phyloP scores from a whole-genome alignment of 495 filamentous ascomycete species.

The Penicillium egyptiacum region DNA sequence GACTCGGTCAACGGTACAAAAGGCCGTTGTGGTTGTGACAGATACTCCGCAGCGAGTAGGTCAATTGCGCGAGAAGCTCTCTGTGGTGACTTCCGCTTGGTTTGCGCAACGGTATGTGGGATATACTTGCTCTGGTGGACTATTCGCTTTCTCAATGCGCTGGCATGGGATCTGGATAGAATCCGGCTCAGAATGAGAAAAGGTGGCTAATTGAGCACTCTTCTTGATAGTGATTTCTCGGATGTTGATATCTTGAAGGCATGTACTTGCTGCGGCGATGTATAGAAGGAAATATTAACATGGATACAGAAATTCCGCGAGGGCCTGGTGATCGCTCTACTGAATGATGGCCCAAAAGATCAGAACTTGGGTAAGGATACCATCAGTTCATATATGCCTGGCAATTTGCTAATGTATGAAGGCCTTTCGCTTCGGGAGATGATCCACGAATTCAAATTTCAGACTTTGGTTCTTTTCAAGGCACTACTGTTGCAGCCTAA shows the following conservation, averaged over 20 bases:
- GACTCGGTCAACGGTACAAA: slow-evolving; percentile 93
- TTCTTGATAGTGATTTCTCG: slow-evolving; percentile 59
- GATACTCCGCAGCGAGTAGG: slow-evolving; percentile 82
- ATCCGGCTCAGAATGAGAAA: background rate
- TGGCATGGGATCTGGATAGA: background rate
- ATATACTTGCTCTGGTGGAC: background rate
- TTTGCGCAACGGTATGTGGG: slow-evolving; percentile 85
- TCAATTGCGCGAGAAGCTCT: slow-evolving; percentile 77
- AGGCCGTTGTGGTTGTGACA: slow-evolving; percentile 95
- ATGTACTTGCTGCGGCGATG: slow-evolving; percentile 10
- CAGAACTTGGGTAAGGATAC: slow-evolving; percentile 72
- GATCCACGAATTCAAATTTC: slow-evolving; percentile 88
- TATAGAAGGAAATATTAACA: slow-evolving; percentile 16
- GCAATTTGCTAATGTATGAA: slow-evolving; percentile 31
- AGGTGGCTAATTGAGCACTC: slow-evolving; percentile 21
- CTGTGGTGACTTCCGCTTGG: slow-evolving; percentile 91
- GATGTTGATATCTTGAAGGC: slow-evolving; percentile 73
- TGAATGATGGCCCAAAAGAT: slow-evolving; percentile 71
- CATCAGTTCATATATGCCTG: background rate
- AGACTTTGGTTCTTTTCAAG: slow-evolving; percentile 93
- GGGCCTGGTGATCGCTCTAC: slow-evolving; percentile 67
- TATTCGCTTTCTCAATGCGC: background rate
- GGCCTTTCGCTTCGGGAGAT: slow-evolving; percentile 85
- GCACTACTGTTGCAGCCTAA: slow-evolving; percentile 91
- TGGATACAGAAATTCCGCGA: slow-evolving; percentile 79